Evolutionary conservation across 257 asterid species (phyloP), one percentile per base, ranked within the genome.

Genomic region (Henckelia pumila): DNA sequence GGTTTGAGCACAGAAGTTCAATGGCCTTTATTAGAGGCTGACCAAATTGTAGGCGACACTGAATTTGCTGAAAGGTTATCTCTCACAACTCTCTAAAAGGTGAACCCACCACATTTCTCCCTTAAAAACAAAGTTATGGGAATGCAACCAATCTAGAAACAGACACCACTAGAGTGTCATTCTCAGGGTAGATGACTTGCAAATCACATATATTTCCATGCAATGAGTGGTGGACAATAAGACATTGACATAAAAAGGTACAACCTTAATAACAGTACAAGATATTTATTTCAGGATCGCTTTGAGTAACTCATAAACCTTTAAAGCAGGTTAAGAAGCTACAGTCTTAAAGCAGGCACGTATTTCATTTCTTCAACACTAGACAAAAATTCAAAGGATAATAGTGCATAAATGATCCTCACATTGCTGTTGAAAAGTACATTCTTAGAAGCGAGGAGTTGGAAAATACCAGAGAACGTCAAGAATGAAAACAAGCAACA

Each of bases 381-480:
- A 25, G 29, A 66, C 11, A 26, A 70, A 56, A 7, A 57, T 53
- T 49, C 16, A 69, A 49, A 55, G n/a, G 26, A 30, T 57, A 37
- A 7, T 40, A 47, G 7, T 44, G 52, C 19, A 13, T 14, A 7
- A 44, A 44, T 4, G 52, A 53, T 26, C 61, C 61, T 26, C 26
- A 7, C 20, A 22, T 47, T 57, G 73, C 58, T 52, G 56, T 32
- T 24, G 53, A 69, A 71, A 8, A 25, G 71, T 49, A 50, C 47
- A 37, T 24, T 29, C n/a, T 32, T 11, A 59, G 52, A 66, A 63
- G 16, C 32, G 59, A 59, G 52, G 70, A 29, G 62, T 28, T 61
- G 68, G 67, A 47, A 73, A 75, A 40, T 87, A 92, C 98, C 98
- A 89, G 82, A 89, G 86, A 77, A 89, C 56, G 84, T 92, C 93